A percentile compares a stretch with the other conserved stretches of the same genome.
Conservation (phyloP, 805 yeast genomes). For the Wickerhamiella siamensis region DNA sequence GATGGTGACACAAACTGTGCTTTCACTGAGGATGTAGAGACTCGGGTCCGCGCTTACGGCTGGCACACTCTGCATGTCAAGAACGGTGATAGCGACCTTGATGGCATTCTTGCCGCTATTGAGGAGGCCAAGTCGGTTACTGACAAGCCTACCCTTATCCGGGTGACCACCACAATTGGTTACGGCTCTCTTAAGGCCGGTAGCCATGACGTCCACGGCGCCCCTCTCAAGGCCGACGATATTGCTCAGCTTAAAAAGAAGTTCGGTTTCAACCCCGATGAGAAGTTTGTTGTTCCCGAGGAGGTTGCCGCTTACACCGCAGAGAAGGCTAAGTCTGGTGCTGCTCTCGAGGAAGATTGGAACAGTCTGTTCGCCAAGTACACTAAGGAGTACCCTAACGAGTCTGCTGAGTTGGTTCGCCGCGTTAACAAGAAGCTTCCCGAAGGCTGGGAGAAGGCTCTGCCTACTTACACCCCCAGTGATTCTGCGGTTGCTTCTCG, state of each 20-base stretch:
- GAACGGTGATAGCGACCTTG: slow-evolving; percentile 70
- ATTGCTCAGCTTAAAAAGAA: slow-evolving; percentile 68
- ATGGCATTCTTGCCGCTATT: slow-evolving; percentile 57
- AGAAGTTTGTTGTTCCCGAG: slow-evolving; percentile 63
- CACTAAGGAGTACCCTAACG: slow-evolving; percentile 54
- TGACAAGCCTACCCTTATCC: slow-evolving; percentile 81
- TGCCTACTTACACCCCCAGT: slow-evolving; percentile 65
- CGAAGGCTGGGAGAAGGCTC: slow-evolving; percentile 56
- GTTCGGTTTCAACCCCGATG: slow-evolving; percentile 79
- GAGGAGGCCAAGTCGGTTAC: slow-evolving; percentile 51
- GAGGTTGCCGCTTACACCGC: slow-evolving; percentile 66
- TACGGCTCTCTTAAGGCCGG: slow-evolving; percentile 79
- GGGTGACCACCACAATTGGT: slow-evolving; percentile 85
- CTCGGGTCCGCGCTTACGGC: slow-evolving; percentile 82
- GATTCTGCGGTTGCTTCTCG: slow-evolving; percentile 87
- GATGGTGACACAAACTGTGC: slow-evolving; percentile 85
- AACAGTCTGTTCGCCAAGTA: slow-evolving; percentile 46
- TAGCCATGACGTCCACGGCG: slow-evolving; percentile 87
- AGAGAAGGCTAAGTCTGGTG: slow-evolving; percentile 44
- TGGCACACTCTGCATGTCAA: slow-evolving; percentile 74
- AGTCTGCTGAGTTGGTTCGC: slow-evolving; percentile 66
- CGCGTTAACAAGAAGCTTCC: slow-evolving; percentile 71
- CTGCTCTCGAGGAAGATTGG: slow-evolving; percentile 64
- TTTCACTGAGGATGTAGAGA: slow-evolving; percentile 82
- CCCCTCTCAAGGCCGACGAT: slow-evolving; percentile 90